Evolutionary conservation across 139 green algal genomes (phyloP).

Genomic region (Coelastrella sp.): DNA sequence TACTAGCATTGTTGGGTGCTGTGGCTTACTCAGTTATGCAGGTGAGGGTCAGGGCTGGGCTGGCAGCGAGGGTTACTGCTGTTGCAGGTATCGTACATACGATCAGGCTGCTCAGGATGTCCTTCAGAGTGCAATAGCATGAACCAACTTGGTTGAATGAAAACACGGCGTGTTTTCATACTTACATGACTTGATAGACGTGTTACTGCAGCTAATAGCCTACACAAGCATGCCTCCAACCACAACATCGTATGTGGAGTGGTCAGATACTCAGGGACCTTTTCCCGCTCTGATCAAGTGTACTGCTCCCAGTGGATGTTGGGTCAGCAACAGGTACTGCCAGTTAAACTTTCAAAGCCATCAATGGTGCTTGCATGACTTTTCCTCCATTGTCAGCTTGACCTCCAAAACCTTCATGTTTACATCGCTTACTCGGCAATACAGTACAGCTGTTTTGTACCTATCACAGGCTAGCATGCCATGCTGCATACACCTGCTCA

Average conservation of each 20-base stretch:
- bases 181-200: not conserved
- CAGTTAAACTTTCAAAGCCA: no score
- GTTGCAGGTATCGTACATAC: not conserved
- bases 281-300: conserved; percentile 9
- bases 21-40: not conserved
- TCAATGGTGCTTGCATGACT: not conserved
- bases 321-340: conserved; percentile 24
- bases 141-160: not conserved
- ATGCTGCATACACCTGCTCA: no score
- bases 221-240: conserved; percentile 7
- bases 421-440: no score
- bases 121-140: not conserved
- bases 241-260: not conserved
- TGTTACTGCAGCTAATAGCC: not conserved
- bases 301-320: conserved; percentile 21
- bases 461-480: no score
- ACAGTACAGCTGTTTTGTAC: no score
- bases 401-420: no score
- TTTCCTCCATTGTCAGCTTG: no score
- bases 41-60: not conserved
- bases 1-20: not conserved
- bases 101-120: not conserved
- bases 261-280: conserved; percentile 21
- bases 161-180: not conserved
- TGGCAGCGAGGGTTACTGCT: not conserved